Evolutionary conservation across 2,329 filamentous ascomycete species (phyloP).

Genomic region (Colletotrichum melonis): DNA sequence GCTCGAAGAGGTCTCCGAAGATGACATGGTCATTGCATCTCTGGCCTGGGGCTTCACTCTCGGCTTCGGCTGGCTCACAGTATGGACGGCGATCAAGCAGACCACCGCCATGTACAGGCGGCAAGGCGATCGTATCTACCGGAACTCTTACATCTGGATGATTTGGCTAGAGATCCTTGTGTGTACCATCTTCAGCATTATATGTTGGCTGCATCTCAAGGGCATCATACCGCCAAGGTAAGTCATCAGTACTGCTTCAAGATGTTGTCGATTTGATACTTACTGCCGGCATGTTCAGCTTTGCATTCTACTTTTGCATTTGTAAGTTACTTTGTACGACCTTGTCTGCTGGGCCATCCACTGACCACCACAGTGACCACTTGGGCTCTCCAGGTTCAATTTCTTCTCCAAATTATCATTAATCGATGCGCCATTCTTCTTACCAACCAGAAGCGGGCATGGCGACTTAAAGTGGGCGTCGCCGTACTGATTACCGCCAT

Average conservation of each 20-base stretch:
- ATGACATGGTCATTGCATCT: conserved; percentile 44
- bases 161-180: conserved; percentile 59
- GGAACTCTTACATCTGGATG: conserved; percentile 58
- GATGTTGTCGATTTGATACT: not conserved
- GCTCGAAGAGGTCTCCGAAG: conserved; percentile 37
- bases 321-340: not conserved
- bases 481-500: conserved; percentile 57
- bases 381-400: conserved; percentile 58
- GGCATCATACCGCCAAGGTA: conserved; percentile 35
- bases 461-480: conserved; percentile 55
- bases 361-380: conserved; percentile 40
- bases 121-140: conserved; percentile 43
- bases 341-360: not conserved
- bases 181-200: conserved; percentile 54
- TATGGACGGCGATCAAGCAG: conserved; percentile 50
- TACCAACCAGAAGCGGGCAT: conserved; percentile 48
- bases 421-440: conserved; percentile 62
- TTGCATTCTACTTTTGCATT: conserved; percentile 35
- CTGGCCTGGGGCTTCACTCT: conserved; percentile 52
- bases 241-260: not conserved
- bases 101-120: conserved; percentile 47
- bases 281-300: conserved; percentile 4
- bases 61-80: conserved; percentile 53
- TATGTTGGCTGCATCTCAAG: conserved; percentile 42
- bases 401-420: conserved; percentile 65